Evolutionary conservation across 2,329 filamentous ascomycete genomes (phyloP).

Genomic region (Epichloe baconii): DNA sequence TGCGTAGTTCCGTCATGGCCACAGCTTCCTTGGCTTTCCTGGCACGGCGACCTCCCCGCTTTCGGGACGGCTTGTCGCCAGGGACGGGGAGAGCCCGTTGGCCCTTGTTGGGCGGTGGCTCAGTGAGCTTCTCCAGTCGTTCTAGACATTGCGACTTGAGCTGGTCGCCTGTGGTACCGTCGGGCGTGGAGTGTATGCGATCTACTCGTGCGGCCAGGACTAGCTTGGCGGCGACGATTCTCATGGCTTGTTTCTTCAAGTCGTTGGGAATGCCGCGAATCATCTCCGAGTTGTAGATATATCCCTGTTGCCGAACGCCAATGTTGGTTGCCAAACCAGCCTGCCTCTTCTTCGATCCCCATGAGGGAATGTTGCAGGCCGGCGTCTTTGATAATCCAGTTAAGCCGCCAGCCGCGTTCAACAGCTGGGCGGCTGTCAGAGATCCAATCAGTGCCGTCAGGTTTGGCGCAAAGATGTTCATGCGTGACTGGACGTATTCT

Average conservation of each 20-base stretch:
- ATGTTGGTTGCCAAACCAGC: slow-evolving; percentile 87
- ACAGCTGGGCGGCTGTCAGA: slow-evolving; percentile 86
- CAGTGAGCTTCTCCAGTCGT: slow-evolving; percentile 82
- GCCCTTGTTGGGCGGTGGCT: slow-evolving; percentile 81
- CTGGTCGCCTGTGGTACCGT: slow-evolving; percentile 72
- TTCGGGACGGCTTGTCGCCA: slow-evolving; percentile 87
- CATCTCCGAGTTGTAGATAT: slow-evolving; percentile 82
- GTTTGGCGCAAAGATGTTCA: slow-evolving; percentile 93
- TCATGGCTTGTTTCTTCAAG: slow-evolving; percentile 84
- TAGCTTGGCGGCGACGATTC: slow-evolving; percentile 86
- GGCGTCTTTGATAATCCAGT: slow-evolving; percentile 84
- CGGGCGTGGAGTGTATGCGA: slow-evolving; percentile 64
- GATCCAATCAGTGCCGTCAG: slow-evolving; percentile 83
- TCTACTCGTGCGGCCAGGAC: slow-evolving; percentile 89
- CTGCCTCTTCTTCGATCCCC: slow-evolving; percentile 79
- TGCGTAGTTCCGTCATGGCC: slow-evolving; percentile 91
- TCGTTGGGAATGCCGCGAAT: slow-evolving; percentile 76
- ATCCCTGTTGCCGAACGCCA: slow-evolving; percentile 81
- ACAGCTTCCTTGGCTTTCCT: slow-evolving; percentile 93
- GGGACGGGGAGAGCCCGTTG: slow-evolving; percentile 77
- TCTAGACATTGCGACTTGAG: slow-evolving; percentile 73
- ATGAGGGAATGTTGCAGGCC: slow-evolving; percentile 79
- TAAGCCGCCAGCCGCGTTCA: slow-evolving; percentile 84
- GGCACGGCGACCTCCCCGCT: slow-evolving; percentile 80
- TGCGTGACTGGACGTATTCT: slow-evolving; percentile 90